These are phyloP conservation scores for Acacia melanoxylon DNA, from an alignment of 306 rosid species.

Conservation along the genomic window DNA sequence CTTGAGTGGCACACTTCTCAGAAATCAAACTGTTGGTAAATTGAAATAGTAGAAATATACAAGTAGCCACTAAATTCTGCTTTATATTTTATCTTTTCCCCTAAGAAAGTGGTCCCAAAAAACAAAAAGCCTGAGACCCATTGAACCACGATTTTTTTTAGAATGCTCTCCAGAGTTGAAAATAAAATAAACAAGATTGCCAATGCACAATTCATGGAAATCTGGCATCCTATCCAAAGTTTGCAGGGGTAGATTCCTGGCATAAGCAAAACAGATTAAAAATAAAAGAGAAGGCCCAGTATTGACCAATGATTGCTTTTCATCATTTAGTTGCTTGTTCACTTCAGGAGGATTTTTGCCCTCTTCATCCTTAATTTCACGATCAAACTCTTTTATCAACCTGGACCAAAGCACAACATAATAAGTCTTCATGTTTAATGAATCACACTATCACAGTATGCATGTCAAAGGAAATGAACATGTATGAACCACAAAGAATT, in stretches of 20 bases:
- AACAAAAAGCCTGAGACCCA: not conserved
- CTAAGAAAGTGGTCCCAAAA: not conserved
- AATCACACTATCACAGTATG: constrained; percentile 9
- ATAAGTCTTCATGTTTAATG: constrained; percentile 17
- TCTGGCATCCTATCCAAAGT: constrained; percentile 10
- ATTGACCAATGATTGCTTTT: constrained; percentile 91
- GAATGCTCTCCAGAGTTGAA: not conserved
- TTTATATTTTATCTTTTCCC: not conserved
- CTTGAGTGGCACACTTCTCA: not conserved
- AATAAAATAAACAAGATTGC: constrained; percentile 9
- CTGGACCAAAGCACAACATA: constrained; percentile 46
- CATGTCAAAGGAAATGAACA: constrained; percentile 16
- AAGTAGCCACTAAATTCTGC: not conserved
- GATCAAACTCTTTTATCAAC: constrained; percentile 90
- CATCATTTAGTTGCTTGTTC: constrained; percentile 96
- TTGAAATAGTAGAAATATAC: not conserved
- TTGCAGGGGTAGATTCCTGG: constrained; percentile 27
- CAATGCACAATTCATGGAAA: constrained; percentile 22
- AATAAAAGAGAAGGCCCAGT: constrained; percentile 16
- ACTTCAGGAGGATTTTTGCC: constrained; percentile 79
- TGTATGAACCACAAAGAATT: constrained; percentile 12
- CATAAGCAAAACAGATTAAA: not conserved
- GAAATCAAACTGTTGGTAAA: not conserved
- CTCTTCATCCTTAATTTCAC: constrained; percentile 91
- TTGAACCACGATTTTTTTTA: not conserved